phyloP scores from a whole-genome alignment of 1,139 yeast species.

The Geotrichum bryndzae region DNA sequence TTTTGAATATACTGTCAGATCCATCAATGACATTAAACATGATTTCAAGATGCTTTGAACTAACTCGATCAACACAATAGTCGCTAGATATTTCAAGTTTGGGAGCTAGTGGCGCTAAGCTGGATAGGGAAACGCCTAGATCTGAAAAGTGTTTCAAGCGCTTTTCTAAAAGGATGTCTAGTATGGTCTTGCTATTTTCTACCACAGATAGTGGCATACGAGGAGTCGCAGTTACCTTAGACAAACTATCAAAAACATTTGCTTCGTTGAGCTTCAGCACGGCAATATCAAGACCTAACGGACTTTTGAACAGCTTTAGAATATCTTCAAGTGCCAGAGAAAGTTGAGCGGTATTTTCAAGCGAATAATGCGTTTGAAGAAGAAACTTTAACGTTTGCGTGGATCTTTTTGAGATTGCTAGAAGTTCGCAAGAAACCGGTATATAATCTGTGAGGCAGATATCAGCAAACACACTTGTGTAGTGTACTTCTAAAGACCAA shows the following conservation, averaged over 20 bases:
- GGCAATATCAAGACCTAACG: conserved; percentile 3
- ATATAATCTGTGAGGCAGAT: conserved; percentile 5
- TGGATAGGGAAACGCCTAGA: background rate
- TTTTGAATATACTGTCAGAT: conserved; percentile 6
- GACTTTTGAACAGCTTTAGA: conserved; percentile 6
- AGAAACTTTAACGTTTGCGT: background rate
- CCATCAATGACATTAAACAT: conserved; percentile 14
- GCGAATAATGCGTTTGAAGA: background rate
- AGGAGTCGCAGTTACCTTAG: background rate
- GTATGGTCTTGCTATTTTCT: conserved; percentile 7
- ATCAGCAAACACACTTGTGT: conserved; percentile 4
- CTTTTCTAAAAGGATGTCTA: background rate
- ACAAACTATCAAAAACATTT: background rate
- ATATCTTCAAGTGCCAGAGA: background rate
- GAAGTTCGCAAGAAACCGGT: conserved; percentile 2
- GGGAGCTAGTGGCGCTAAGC: background rate
- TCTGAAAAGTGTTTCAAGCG: conserved; percentile 2
- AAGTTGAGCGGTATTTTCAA: background rate
- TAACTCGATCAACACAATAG: background rate
- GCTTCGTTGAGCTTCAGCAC: conserved; percentile 2
- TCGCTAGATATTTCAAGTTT: background rate
- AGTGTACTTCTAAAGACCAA: conserved; percentile 9
- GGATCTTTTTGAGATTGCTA: conserved; percentile 1
- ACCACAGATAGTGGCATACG: background rate
- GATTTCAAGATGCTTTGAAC: conserved; percentile 1